Evolutionary conservation across 2,329 filamentous ascomycete genomes (phyloP), one percentile per base, ranked within the genome.

Genomic region (Aspergillus hortae): DNA sequence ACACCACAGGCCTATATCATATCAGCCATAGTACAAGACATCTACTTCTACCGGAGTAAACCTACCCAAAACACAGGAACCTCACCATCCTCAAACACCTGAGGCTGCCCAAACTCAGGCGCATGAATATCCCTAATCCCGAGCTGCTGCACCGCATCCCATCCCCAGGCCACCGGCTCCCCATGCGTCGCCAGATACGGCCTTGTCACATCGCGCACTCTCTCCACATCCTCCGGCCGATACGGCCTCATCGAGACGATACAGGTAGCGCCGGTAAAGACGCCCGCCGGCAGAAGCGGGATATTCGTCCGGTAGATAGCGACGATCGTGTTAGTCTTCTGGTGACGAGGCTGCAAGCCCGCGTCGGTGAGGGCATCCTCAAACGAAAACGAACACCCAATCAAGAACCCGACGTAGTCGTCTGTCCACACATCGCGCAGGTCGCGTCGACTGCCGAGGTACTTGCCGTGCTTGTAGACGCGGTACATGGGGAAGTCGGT

Each of bases 201-300:
- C 12, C 80, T 68, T 0, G 83, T 86, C 27, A 86, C 76, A 4
- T 72, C 67, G 11, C 83, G 70, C 1, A 87, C 80, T 12, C 49
- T 64, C 21, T 80, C 75, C 3, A 88, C 63, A 6, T 83, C 77
- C 2, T 69, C 61, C 1, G 56, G 59, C 21, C 62, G 71, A 63
- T 86, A 87, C 2, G 81, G 76, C 38, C 84, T 72, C 84, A 87
- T 87, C 0, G 81, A 85, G 0, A 87, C 83, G 3, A 87, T 81
- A 53, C 78, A 82, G 0, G 76, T 80, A 0, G 71, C 72, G 1
- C 70, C 72, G 0, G 72, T 76, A 62, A 88, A 87, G 9, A 82
- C 74, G 0, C 83, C 84, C 0, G 84, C 76, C 0, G 84, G 78
- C 33, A 75, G 76, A 0, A 87, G 70, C 0, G 80, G 79, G 2